A percentile compares a stretch with the other conserved stretches of the same genome.
phyloP scores from a whole-genome alignment of 2,329 filamentous ascomycete genomes.

The Colletotrichum sp. region DNA sequence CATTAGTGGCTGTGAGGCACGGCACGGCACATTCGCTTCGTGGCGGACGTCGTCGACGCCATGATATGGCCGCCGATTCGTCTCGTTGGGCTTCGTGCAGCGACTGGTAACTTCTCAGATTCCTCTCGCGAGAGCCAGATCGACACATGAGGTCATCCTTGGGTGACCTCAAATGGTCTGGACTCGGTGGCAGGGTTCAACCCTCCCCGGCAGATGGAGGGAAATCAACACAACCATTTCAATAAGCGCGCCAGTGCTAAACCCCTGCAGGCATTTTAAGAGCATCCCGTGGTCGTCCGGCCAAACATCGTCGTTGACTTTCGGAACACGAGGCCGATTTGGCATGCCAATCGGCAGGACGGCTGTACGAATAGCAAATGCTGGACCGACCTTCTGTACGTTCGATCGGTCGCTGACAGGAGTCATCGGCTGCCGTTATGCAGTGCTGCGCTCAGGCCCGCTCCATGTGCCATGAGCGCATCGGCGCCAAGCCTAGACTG shows the following conservation, averaged over 20 bases:
- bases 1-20: not conserved
- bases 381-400: not conserved
- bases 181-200: constrained; percentile 3
- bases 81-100: not conserved
- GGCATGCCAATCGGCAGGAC: constrained; percentile 3
- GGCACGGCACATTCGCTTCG: not conserved
- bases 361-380: not conserved
- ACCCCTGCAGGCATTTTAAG: not conserved
- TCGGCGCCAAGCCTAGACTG: not conserved
- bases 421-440: not conserved
- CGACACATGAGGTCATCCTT: not conserved
- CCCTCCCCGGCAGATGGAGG: not conserved
- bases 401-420: not conserved
- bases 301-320: not conserved
- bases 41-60: not conserved
- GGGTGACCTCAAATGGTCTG: not conserved
- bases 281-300: not conserved
- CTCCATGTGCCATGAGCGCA: not conserved
- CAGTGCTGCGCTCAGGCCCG: not conserved
- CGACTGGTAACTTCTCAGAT: not conserved
- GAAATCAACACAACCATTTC: not conserved
- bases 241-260: constrained; percentile 1
- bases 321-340: constrained; percentile 15
- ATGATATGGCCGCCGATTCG: not conserved
- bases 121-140: not conserved